Conservation (phyloP, 768 basidiomycete genomes). For the Mycena galericulata region DNA sequence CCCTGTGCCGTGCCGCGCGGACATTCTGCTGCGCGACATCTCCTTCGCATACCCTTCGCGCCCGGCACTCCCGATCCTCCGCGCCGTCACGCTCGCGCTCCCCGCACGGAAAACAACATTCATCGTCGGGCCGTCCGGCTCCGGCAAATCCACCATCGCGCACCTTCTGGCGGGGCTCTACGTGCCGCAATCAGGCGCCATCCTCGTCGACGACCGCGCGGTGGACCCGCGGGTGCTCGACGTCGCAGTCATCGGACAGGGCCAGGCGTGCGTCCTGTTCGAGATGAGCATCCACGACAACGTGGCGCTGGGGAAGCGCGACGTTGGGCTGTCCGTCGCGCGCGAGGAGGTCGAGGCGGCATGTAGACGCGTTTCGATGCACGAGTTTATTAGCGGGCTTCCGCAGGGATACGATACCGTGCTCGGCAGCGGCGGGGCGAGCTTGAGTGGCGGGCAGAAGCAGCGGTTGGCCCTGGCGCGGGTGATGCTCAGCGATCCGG, state of each 20-base stretch:
- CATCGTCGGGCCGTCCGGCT: slow-evolving; percentile 91
- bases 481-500: slow-evolving; percentile 86
- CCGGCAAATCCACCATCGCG: slow-evolving; percentile 92
- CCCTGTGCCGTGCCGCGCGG: slow-evolving; percentile 66
- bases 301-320: slow-evolving; percentile 82
- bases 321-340: slow-evolving; percentile 70
- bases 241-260: slow-evolving; percentile 85
- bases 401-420: slow-evolving; percentile 90
- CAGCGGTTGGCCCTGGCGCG: slow-evolving; percentile 93
- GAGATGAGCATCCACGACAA: slow-evolving; percentile 88
- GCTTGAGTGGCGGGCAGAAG: slow-evolving; percentile 90
- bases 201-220: slow-evolving; percentile 87
- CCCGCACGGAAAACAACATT: slow-evolving; percentile 86
- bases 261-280: slow-evolving; percentile 79
- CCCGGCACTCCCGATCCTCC: slow-evolving; percentile 74
- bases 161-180: slow-evolving; percentile 88
- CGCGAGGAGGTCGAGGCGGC: slow-evolving; percentile 82
- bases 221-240: slow-evolving; percentile 76
- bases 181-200: slow-evolving; percentile 67
- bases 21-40: slow-evolving; percentile 79
- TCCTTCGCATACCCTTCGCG: slow-evolving; percentile 89
- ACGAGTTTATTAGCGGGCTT: slow-evolving; percentile 88
- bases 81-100: slow-evolving; percentile 75
- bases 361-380: slow-evolving; percentile 85
- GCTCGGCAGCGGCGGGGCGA: slow-evolving; percentile 80